Base-by-base conservation (phyloP, 2,329 filamentous ascomycete species). In the Arthrobotrys musiformis region DNA sequence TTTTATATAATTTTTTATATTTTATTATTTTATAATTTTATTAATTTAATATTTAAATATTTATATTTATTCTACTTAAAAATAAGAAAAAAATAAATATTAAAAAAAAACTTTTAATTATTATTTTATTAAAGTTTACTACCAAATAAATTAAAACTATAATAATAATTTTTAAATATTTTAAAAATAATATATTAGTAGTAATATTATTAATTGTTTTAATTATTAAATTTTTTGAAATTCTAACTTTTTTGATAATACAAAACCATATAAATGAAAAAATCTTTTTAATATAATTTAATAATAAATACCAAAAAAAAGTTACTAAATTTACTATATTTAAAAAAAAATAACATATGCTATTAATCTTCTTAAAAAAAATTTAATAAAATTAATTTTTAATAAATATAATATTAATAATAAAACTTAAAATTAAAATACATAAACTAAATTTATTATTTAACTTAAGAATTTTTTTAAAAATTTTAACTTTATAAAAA, bases 381-480 rank as follows among this genome's bases (percentile, higher is more conserved):
- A 48, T 26, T 13, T 26, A 48, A 26, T 26, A 48, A 26, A 48
- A 48, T 17, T 48, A 48, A 26, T 13, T 26, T 48, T 48, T 48
- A 48, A 48, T 48, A 26, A 48, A 26, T 48, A 48, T 48, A 26
- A 48, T 48, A 48, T 13, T 13, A 48, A 48, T 48, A 48, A 48
- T 17, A 11, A 26, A 22, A 19, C 4, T 8, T 48, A 26, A 26
- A 48, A 8, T 22, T 48, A n/a, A n/a, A 13, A 48, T 48, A 48
- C n/a, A 22, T 48, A 22, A 3, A 26, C 8, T 22, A 26, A 48
- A 2, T 48, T 48, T 26, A 48, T 26, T 22, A 26, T 22, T 22
- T 48, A 26, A 26, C 13, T 48, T 22, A n/a, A 48, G 22, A 48
- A 48, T 22, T 4, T 26, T 5, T 48, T 48, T 48, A 26, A n/a